phyloP scores from a whole-genome alignment of 2,329 filamentous ascomycete genomes.

The Claviceps sp. region DNA sequence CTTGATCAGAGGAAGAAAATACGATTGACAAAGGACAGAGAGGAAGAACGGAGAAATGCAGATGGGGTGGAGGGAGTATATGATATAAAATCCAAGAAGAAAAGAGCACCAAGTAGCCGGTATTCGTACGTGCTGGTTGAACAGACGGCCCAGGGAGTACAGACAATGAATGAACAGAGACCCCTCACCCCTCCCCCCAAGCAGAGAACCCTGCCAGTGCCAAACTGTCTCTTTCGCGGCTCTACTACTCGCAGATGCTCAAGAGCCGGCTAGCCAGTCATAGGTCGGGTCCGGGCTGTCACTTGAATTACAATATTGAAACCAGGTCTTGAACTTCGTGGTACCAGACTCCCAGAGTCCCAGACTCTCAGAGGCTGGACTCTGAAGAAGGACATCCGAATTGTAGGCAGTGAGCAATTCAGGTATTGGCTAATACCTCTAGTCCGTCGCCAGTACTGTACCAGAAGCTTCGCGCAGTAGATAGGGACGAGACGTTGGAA shows the following conservation, averaged over 20 bases:
- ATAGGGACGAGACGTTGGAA: not conserved
- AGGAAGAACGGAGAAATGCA: conserved; percentile 1
- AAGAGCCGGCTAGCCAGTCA: conserved; percentile 1
- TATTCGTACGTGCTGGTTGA: conserved; percentile 7
- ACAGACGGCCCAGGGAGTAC: conserved; percentile 3
- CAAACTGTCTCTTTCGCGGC: conserved; percentile 12
- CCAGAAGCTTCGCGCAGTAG: not conserved
- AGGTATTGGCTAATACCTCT: not conserved
- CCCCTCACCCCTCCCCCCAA: conserved; percentile 8
- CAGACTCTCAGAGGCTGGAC: not conserved
- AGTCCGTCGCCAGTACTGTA: not conserved
- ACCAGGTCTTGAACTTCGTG: not conserved
- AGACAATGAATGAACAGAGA: conserved; percentile 1
- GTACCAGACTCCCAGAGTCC: not conserved
- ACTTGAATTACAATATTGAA: not conserved
- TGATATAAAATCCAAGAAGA: conserved; percentile 4
- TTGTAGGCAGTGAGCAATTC: not conserved
- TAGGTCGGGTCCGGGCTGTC: conserved; percentile 1
- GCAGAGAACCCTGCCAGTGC: conserved; percentile 3
- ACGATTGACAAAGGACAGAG: not conserved
- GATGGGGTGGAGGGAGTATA: not conserved
- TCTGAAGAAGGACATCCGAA: not conserved
- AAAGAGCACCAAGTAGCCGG: conserved; percentile 5
- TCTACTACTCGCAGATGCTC: conserved; percentile 10
- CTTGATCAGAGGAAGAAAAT: not conserved